A percentile compares a stretch with the other conserved stretches of the same genome.
Conservation (phyloP, 768 basidiomycete species). For the Podaxis sp. region DNA sequence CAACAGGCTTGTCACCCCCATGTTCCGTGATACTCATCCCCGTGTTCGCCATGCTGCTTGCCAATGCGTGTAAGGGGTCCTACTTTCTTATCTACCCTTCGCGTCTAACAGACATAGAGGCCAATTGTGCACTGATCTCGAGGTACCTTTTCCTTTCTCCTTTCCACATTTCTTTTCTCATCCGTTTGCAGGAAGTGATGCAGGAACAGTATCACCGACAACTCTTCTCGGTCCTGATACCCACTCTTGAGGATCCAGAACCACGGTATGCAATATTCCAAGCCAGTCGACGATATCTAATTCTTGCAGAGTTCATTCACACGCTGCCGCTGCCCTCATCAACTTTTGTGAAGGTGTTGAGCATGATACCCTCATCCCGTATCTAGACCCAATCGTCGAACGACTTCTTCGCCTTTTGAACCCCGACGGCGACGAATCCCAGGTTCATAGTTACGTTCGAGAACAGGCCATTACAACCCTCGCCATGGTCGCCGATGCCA, state of each 20-base stretch:
- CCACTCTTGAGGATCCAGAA: slow-evolving; percentile 71
- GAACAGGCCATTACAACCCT: slow-evolving; percentile 86
- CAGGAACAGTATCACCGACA: slow-evolving; percentile 66
- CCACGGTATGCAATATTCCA: slow-evolving; percentile 41
- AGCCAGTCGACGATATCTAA: background rate
- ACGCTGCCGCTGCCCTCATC: slow-evolving; percentile 83
- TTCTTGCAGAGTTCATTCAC: slow-evolving; percentile 66
- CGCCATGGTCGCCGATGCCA: slow-evolving; percentile 86
- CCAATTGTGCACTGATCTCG: slow-evolving; percentile 85
- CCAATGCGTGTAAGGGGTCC: slow-evolving; percentile 73
- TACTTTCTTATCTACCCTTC: background rate
- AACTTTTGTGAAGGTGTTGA: slow-evolving; percentile 90
- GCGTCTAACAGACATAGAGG: slow-evolving; percentile 43
- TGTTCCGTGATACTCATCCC: slow-evolving; percentile 78
- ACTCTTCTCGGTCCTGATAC: slow-evolving; percentile 67
- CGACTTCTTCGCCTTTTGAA: slow-evolving; percentile 64
- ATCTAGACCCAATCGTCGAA: slow-evolving; percentile 77
- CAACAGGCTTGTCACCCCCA: slow-evolving; percentile 64
- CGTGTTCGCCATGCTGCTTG: slow-evolving; percentile 74
- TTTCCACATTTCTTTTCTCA: background rate
- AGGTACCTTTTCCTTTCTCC: slow-evolving; percentile 37
- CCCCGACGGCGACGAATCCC: slow-evolving; percentile 41
- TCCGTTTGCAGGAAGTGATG: slow-evolving; percentile 55
- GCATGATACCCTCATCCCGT: slow-evolving; percentile 65
- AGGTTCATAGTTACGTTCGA: slow-evolving; percentile 63